Conservation (phyloP, 176 grass and related monocot species). For the Rhynchospora pubera region DNA sequence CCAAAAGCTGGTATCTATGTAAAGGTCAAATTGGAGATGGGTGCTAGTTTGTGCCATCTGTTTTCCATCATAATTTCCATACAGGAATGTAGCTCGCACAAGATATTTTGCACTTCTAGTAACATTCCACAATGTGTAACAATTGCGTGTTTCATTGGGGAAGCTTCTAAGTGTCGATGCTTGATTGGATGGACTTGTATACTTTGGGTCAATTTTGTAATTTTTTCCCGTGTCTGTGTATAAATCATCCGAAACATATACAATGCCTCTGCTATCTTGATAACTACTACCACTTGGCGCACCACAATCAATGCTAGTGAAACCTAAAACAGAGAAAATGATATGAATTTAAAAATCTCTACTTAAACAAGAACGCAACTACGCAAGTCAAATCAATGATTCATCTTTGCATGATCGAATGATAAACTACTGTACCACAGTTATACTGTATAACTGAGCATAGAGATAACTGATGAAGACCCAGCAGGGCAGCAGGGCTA, state of each 20-base stretch:
- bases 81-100: constrained; percentile 27
- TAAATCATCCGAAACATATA: constrained; percentile 11
- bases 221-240: constrained; percentile 39
- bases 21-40: constrained; percentile 32
- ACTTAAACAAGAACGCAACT: neutral
- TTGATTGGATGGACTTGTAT: neutral
- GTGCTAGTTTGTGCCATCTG: neutral
- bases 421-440: too few species aligned
- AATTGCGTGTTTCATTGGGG: constrained; percentile 31
- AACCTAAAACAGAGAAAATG: constrained; percentile 22
- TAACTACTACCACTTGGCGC: constrained; percentile 19
- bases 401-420: too few species aligned
- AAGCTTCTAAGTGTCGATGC: constrained; percentile 41
- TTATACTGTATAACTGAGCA: too few species aligned
- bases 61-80: constrained; percentile 50
- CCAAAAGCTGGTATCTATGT: constrained; percentile 42
- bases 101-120: constrained; percentile 30
- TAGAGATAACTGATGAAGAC: too few species aligned
- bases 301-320: constrained; percentile 58
- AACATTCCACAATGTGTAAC: constrained; percentile 39
- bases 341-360: neutral
- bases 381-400: too few species aligned
- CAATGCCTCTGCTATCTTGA: constrained; percentile 21
- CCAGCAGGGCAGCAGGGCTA: too few species aligned
- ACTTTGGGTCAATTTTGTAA: constrained; percentile 25